Base-by-base conservation (phyloP, 2,329 filamentous ascomycete species). In the Sarocladium brachiariae region DNA sequence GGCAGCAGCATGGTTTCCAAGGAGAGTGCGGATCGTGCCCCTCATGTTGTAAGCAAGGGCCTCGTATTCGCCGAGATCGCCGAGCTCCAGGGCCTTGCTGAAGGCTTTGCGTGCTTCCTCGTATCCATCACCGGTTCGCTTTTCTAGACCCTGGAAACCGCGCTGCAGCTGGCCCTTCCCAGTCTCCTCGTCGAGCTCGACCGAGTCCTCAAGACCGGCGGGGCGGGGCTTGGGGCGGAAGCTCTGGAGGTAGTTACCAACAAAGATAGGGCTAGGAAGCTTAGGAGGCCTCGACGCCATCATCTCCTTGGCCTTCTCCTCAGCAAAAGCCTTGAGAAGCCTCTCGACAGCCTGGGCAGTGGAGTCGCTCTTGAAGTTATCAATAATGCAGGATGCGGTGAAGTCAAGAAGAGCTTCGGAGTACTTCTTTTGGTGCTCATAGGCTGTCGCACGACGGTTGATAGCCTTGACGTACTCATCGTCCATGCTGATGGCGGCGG, bases 321-420 rank as follows among this genome's bases (percentile, higher is more conserved):
- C 92, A 43, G 93, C 93, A 47, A 97, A 92, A 74, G 95, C 95
- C 78, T 97, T 97, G 56, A 99, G 78, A 56, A 99, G 74, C 55
- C 92, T 78, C 75, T 99, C 93, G 9, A 99, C 91, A 39, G 90
- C 84, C 67, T 91, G 83, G 21, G 92, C 90, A 63, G 88, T 95
- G 54, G 80, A 76, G 62, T 96, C 87, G 68, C 93, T 97, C 72
- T 88, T 86, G 78, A 99, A 99, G 55, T 87, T 87, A 67, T 99
- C 93, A 66, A 99, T 96, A 68, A 99, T 99, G 74, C 93, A 99
- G 72, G 92, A 96, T 52, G 93, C 93, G 8, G 93, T 99, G 73
- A 95, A 97, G 72, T 99, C 93, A 56, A 99, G 81, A 8, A 99
- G 84, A 41, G 93, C 92, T 66, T 97, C 92, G 68, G 90, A 93